Evolutionary conservation across 257 asterid genomes (phyloP), one percentile per base, ranked within the genome.

Genomic region (Primulina tabacum): DNA sequence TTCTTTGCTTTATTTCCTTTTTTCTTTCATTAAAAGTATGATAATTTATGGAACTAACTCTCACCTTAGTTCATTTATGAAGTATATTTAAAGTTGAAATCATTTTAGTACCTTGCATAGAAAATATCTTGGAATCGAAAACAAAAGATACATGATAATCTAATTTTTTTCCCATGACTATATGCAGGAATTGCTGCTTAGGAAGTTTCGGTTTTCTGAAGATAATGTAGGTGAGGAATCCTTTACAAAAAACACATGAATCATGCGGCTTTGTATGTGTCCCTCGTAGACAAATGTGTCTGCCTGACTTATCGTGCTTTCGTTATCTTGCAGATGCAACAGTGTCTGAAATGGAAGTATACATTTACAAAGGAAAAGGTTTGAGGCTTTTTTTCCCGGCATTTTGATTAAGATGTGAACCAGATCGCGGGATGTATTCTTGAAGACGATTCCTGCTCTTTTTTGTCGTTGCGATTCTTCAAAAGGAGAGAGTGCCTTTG

Each of bases 111-210:
- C 1, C 53, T 56, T 57, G 70, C 40, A 35, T 9, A 11, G 6
- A 0, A 37, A 52, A 32, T 17, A 33, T 20, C 33, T 11, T 37
- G 21, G 33, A n/a, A 65, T 0, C 43, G 8, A 0, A 1, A 29
- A 14, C 20, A 65, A 33, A 29, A 60, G 55, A 50, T 53, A 37
- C 10, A 6, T 26, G 11, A 20, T 35, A 57, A 52, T 68, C 29
- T 33, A 55, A 60, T 4, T 59, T 65, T n/a, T 43, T 70, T 26
- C 79, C 76, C 61, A 38, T 55, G 37, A 67, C 68, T 72, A 50
- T 80, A 64, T 75, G 69, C 95, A 89, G 96, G 96, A 67, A 84
- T 89, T 78, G 92, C 96, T 84, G 87, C 96, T 59, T 85, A 89
- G 92, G 81, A 67, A 65, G 66, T 72, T 62, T 82, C 75, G 72